A percentile compares a stretch with the other conserved stretches of the same genome.
Evolutionary conservation across 352 stramenopile genomes (phyloP).

Genomic region (Phytophthora ohioensis): DNA sequence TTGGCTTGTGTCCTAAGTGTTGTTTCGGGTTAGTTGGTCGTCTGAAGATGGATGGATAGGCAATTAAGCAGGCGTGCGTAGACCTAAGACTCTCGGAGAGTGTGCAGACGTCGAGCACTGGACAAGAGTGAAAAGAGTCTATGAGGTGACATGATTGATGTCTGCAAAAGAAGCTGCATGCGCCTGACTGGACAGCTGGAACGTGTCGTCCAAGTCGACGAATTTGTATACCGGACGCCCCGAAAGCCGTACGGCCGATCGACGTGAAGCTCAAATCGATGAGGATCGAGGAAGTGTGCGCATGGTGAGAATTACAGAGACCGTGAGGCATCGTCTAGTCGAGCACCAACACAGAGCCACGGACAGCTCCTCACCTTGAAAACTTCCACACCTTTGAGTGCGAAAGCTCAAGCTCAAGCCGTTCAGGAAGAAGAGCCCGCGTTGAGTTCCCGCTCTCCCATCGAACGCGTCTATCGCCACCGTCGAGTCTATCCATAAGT

Average conservation of each 20-base stretch:
- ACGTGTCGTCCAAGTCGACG: conserved; percentile 8
- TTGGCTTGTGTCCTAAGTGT: conserved; percentile 8
- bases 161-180: conserved; percentile 27
- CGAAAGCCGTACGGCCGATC: conserved; percentile 1
- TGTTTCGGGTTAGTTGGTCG: conserved; percentile 4
- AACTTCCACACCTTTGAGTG: neutral
- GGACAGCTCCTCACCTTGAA: conserved; percentile 20
- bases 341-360: conserved; percentile 24
- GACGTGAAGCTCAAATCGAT: conserved; percentile 34
- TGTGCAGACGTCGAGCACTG: conserved; percentile 14
- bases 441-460: conserved; percentile 16
- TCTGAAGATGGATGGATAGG: neutral
- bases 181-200: conserved; percentile 23
- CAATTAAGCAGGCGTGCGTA: neutral
- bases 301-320: conserved; percentile 40
- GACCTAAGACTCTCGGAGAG: conserved; percentile 27
- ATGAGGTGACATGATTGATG: conserved; percentile 17
- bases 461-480: conserved; percentile 11
- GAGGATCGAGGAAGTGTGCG: conserved; percentile 23
- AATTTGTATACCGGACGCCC: conserved; percentile 22
- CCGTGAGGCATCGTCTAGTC: conserved; percentile 28
- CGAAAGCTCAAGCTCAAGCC: conserved; percentile 5
- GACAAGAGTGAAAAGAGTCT: conserved; percentile 5
- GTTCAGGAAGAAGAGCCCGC: conserved; percentile 23
- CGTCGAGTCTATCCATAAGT: conserved; percentile 30